Conservation (phyloP, 257 asterid species). For the Marsdenia floribunda region DNA sequence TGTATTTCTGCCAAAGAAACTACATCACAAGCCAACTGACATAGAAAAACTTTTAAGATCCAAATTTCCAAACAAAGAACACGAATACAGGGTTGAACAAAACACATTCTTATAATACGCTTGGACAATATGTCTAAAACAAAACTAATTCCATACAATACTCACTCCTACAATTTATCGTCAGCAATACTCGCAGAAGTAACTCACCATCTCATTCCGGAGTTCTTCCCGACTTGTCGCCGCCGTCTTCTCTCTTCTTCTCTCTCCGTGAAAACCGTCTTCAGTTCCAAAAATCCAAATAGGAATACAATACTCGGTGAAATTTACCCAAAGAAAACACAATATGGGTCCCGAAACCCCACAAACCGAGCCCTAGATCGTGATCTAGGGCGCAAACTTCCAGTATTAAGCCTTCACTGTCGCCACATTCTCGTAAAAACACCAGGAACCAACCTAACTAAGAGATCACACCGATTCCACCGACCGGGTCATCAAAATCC, state of each 20-base stretch:
- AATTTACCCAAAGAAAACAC: slow-evolving; percentile 18
- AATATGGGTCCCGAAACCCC: neutral
- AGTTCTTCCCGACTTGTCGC: slow-evolving; percentile 34
- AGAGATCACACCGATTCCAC: slow-evolving; percentile 53
- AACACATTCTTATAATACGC: slow-evolving; percentile 16
- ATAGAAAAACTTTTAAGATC: slow-evolving; percentile 18
- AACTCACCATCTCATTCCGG: slow-evolving; percentile 83
- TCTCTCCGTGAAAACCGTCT: slow-evolving; percentile 20
- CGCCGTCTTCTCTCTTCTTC: slow-evolving; percentile 51
- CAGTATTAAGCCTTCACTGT: slow-evolving; percentile 26
- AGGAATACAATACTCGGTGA: neutral
- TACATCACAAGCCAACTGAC: neutral
- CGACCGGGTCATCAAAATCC: slow-evolving; percentile 27
- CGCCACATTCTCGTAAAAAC: slow-evolving; percentile 67
- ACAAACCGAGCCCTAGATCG: slow-evolving; percentile 33
- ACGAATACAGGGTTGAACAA: slow-evolving; percentile 13
- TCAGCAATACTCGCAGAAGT: slow-evolving; percentile 10
- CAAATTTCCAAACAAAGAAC: slow-evolving; percentile 14
- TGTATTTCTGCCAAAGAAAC: neutral
- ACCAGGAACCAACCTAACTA: slow-evolving; percentile 39
- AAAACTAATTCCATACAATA: slow-evolving; percentile 2
- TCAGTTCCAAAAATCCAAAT: slow-evolving; percentile 8
- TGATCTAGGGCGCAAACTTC: slow-evolving; percentile 47
- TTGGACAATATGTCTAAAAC: neutral
- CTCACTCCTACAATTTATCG: slow-evolving; percentile 8